phyloP scores from a whole-genome alignment of 148 eudicot genomes.

The Persicaria tinctoria region DNA sequence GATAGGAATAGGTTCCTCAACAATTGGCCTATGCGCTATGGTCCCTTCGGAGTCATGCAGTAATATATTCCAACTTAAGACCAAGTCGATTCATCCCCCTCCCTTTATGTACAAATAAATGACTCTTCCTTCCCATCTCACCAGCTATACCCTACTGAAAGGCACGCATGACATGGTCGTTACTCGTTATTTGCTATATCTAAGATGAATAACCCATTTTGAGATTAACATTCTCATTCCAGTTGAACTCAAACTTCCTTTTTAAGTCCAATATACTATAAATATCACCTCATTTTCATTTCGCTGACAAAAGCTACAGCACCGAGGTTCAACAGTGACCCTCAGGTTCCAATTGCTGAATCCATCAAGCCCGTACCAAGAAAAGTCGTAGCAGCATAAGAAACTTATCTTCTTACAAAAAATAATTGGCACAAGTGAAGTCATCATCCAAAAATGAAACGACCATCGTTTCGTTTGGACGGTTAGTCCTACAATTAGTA shows the following conservation, averaged over 20 bases:
- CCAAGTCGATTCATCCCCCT: neutral
- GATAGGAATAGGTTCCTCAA: constrained; percentile 1
- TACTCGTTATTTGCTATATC: neutral
- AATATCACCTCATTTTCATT: neutral
- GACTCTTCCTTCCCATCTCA: neutral
- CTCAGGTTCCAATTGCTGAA: neutral
- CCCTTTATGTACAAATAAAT: neutral
- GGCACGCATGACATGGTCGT: neutral
- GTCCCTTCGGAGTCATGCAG: neutral
- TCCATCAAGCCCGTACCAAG: neutral
- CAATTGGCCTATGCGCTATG: neutral
- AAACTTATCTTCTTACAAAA: too few species aligned
- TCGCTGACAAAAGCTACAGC: neutral
- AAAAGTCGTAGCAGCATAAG: neutral
- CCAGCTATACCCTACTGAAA: neutral
- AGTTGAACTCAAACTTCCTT: neutral
- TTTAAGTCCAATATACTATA: neutral
- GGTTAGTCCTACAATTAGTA: neutral
- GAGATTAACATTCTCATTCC: neutral
- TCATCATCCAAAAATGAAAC: neutral
- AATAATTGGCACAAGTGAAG: neutral
- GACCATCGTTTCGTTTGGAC: neutral
- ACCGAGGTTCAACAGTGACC: neutral
- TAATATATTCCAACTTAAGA: neutral
- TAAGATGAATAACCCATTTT: neutral